Percentiles rank a stretch among this genome's conserved stretches.
Evolutionary conservation across 2,329 filamentous ascomycete genomes (phyloP).

Genomic region (Fusarium sulawesiense): DNA sequence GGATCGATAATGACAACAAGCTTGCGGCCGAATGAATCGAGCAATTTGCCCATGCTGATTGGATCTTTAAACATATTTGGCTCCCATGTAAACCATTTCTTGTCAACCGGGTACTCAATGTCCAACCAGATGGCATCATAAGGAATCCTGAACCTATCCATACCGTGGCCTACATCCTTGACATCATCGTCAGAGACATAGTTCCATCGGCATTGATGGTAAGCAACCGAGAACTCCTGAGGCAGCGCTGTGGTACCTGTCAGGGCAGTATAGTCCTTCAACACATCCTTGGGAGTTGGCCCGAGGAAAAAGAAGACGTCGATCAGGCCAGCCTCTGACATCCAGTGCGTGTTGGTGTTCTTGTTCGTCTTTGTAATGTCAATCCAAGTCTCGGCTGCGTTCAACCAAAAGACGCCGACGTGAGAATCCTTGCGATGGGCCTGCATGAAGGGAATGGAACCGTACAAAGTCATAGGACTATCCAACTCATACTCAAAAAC

Average conservation of each 20-base stretch:
- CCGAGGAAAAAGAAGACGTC: slow-evolving; percentile 97
- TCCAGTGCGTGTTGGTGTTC: slow-evolving; percentile 93
- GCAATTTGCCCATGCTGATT: slow-evolving; percentile 85
- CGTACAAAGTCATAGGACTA: slow-evolving; percentile 98
- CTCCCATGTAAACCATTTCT: slow-evolving; percentile 99
- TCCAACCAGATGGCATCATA: slow-evolving; percentile 99
- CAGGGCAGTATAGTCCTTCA: slow-evolving; percentile 84
- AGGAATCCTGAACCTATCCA: slow-evolving; percentile 93
- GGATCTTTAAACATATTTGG: slow-evolving; percentile 87
- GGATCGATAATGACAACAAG: slow-evolving; percentile 95
- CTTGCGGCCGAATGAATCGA: slow-evolving; percentile 87
- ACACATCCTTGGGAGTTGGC: slow-evolving; percentile 83
- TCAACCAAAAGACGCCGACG: slow-evolving; percentile 97
- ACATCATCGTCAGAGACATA: slow-evolving; percentile 98
- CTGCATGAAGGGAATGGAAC: slow-evolving; percentile 98
- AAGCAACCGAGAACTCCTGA: slow-evolving; percentile 90
- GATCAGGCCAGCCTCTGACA: slow-evolving; percentile 89
- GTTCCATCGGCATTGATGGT: slow-evolving; percentile 99
- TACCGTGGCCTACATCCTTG: slow-evolving; percentile 93
- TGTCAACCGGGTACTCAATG: slow-evolving; percentile 95
- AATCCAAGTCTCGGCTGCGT: slow-evolving; percentile 96
- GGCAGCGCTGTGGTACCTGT: slow-evolving; percentile 93
- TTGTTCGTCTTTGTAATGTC: slow-evolving; percentile 87
- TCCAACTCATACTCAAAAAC: slow-evolving; percentile 98
- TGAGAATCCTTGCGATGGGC: slow-evolving; percentile 93